phyloP scores from a whole-genome alignment of 768 basidiomycete genomes.

The Chiua virens region DNA sequence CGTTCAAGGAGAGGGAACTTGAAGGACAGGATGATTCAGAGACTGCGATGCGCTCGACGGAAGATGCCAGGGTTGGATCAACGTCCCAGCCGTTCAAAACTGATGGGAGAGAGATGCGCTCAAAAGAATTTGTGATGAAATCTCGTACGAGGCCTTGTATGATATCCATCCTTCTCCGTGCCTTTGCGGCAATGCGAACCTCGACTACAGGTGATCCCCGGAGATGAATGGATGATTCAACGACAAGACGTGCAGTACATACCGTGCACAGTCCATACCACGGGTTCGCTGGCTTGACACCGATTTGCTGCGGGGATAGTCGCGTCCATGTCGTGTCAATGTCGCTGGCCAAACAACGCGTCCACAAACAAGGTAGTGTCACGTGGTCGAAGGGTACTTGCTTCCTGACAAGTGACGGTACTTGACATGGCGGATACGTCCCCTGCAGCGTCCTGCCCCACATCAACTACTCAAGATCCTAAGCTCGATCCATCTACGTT shows the following conservation, averaged over 20 bases:
- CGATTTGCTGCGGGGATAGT: background rate
- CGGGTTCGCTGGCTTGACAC: conserved; percentile 2
- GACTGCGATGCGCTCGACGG: conserved; percentile 75
- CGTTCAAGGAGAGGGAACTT: conserved; percentile 52
- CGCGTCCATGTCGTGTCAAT: conserved; percentile 16
- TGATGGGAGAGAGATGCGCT: conserved; percentile 69
- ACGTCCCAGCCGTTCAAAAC: conserved; percentile 79
- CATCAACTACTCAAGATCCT: conserved; percentile 5
- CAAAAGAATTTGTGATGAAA: conserved; percentile 56
- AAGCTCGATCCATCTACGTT: conserved; percentile 52
- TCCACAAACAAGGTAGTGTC: conserved; percentile 36
- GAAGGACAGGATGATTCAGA: conserved; percentile 69
- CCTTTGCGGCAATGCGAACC: conserved; percentile 67
- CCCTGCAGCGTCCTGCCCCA: conserved; percentile 3
- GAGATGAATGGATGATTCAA: background rate
- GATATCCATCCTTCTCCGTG: conserved; percentile 74
- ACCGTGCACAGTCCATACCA: conserved; percentile 71
- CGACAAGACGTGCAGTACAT: conserved; percentile 10
- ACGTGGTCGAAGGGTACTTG: conserved; percentile 25
- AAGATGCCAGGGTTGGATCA: conserved; percentile 63
- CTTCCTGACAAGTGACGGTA: no score
- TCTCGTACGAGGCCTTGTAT: conserved; percentile 63
- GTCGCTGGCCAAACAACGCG: conserved; percentile 49
- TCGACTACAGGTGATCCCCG: conserved; percentile 55
- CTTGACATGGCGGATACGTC: conserved; percentile 26